Conservation (phyloP, 176 grass and related monocot genomes). For the Bromus sterilis region DNA sequence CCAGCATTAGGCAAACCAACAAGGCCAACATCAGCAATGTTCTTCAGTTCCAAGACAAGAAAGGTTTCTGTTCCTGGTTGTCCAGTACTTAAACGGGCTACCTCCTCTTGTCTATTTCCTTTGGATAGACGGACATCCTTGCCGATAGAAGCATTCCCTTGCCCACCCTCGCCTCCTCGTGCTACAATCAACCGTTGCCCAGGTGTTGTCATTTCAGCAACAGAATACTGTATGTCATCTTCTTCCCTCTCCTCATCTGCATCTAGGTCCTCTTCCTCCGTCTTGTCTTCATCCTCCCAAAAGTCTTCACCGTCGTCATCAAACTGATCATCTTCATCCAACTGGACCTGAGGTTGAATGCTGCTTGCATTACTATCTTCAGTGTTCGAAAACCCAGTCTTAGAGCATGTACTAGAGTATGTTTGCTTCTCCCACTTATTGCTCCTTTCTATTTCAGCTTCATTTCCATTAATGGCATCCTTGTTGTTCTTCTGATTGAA, state of each 20-base stretch:
- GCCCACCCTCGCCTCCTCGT: constrained; percentile 19
- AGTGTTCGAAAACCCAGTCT: not conserved
- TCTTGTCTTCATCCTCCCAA: constrained; percentile 18
- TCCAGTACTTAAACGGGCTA: constrained; percentile 30
- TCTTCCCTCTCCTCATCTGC: not conserved
- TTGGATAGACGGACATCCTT: constrained; percentile 35
- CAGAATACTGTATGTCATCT: constrained; percentile 46
- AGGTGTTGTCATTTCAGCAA: constrained; percentile 76
- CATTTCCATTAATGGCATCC: not conserved
- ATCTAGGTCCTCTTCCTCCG: not conserved
- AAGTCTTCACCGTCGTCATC: constrained; percentile 21
- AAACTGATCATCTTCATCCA: constrained; percentile 21
- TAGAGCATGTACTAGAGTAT: not conserved
- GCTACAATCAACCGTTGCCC: constrained; percentile 66
- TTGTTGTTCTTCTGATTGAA: not conserved
- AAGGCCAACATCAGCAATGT: constrained; percentile 86
- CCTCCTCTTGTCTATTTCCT: constrained; percentile 23
- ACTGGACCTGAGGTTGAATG: not conserved
- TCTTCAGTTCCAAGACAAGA: constrained; percentile 84
- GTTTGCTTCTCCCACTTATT: not conserved
- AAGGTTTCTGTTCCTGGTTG: constrained; percentile 53
- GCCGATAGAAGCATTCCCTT: constrained; percentile 39
- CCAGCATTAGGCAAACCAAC: constrained; percentile 81
- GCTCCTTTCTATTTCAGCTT: not conserved
- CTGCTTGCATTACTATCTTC: not conserved